These are phyloP conservation scores for Ceratobasidium sp. DNA, from an alignment of 1,284 basidiomycete species.

Conservation along the genomic window DNA sequence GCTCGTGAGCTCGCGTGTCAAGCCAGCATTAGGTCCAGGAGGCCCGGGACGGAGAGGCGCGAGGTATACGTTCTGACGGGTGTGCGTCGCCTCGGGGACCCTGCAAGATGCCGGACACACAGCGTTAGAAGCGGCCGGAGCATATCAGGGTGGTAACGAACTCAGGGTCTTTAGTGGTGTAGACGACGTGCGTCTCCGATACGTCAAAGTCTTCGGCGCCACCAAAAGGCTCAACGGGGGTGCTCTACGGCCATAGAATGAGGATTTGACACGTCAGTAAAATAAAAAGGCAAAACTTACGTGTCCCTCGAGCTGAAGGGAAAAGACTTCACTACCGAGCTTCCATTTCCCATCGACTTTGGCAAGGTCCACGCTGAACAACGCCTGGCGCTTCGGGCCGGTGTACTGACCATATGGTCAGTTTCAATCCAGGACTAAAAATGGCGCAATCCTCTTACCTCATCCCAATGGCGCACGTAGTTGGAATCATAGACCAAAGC, in stretches of 20 bases:
- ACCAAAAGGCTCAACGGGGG: constrained; percentile 84
- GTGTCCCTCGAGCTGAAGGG: constrained; percentile 70
- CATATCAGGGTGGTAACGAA: constrained; percentile 48
- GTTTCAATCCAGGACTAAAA: background rate
- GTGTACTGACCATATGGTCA: constrained; percentile 29
- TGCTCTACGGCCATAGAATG: constrained; percentile 54
- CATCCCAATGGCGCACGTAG: constrained; percentile 89
- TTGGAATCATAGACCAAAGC: constrained; percentile 81
- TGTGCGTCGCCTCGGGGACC: constrained; percentile 49
- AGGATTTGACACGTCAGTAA: constrained; percentile 43
- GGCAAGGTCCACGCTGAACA: constrained; percentile 69
- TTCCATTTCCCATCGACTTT: constrained; percentile 60
- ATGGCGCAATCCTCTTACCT: constrained; percentile 64
- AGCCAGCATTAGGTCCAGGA: constrained; percentile 56
- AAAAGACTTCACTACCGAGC: constrained; percentile 61
- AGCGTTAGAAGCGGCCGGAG: background rate
- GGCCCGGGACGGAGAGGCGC: constrained; percentile 58
- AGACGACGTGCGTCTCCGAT: constrained; percentile 71
- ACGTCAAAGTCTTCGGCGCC: constrained; percentile 79
- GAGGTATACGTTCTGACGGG: constrained; percentile 53
- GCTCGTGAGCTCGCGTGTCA: constrained; percentile 73
- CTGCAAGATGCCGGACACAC: constrained; percentile 14
- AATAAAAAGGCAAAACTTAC: constrained; percentile 54
- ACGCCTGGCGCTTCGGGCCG: constrained; percentile 66
- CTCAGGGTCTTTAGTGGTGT: constrained; percentile 84